Evolutionary conservation across 768 basidiomycete genomes (phyloP).

Genomic region (Suillus ampliporus): DNA sequence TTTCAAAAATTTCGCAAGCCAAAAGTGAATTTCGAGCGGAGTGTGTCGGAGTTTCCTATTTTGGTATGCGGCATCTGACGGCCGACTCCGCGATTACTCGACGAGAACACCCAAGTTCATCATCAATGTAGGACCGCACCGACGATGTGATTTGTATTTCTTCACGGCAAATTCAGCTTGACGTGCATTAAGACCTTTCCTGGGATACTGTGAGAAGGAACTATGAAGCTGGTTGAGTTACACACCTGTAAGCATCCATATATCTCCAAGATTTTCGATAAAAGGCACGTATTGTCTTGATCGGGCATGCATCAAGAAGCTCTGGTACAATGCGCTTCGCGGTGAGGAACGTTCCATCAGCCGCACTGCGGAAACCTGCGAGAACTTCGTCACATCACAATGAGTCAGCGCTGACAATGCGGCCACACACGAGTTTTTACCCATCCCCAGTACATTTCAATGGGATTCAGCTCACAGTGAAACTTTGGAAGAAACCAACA

Average conservation of each 20-base stretch:
- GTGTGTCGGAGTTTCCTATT: too few relatives aligned
- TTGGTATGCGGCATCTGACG: too few relatives aligned
- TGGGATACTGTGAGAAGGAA: not conserved
- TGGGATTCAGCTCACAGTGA: too few relatives aligned
- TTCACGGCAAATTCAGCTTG: conserved; percentile 22
- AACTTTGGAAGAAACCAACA: conserved; percentile 21
- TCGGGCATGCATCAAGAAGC: conserved; percentile 22
- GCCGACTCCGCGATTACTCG: too few relatives aligned
- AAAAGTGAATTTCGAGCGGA: too few relatives aligned
- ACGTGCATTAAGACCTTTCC: conserved; percentile 16
- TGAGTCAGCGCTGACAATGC: not conserved
- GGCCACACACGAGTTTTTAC: conserved; percentile 10
- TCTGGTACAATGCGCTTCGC: conserved; percentile 30
- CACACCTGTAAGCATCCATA: conserved; percentile 21
- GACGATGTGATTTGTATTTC: conserved; percentile 24
- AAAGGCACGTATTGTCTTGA: conserved; percentile 22
- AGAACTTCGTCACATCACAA: not conserved
- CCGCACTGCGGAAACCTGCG: conserved; percentile 25
- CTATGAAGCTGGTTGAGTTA: not conserved
- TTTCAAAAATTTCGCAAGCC: not conserved
- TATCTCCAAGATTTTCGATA: conserved; percentile 14
- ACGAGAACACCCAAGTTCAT: conserved; percentile 1
- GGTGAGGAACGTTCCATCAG: conserved; percentile 30
- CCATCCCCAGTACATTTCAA: conserved; percentile 18
- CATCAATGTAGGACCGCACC: conserved; percentile 7